phyloP scores from a whole-genome alignment of 2,329 filamentous ascomycete genomes.

The Fusarium sp. region DNA sequence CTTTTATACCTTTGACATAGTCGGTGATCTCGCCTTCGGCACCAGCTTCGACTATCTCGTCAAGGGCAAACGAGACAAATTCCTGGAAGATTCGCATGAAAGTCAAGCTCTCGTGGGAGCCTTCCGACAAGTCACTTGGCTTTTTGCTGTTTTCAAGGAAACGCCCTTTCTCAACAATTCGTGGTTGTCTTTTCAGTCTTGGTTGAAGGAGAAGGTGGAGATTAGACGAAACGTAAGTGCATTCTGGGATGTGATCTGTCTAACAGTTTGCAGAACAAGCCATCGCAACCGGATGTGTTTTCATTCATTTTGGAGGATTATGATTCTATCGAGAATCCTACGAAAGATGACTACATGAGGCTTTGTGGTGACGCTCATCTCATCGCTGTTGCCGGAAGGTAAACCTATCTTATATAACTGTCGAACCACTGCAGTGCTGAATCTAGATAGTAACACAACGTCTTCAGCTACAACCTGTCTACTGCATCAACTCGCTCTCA shows the following conservation, averaged over 20 bases:
- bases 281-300: slow-evolving; percentile 13
- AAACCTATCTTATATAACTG: rapidly evolving
- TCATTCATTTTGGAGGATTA: slow-evolving; percentile 15
- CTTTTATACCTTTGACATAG: slow-evolving; percentile 33
- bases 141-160: neutral
- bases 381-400: slow-evolving; percentile 11
- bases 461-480: slow-evolving; percentile 18
- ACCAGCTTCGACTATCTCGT: slow-evolving; percentile 29
- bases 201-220: neutral
- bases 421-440: neutral
- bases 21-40: slow-evolving; percentile 30
- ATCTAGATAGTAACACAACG: slow-evolving; percentile 22
- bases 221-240: neutral
- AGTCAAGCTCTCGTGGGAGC: neutral
- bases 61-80: slow-evolving; percentile 1
- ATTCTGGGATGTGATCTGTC: too few species aligned
- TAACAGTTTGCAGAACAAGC: neutral
- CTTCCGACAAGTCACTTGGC: slow-evolving; percentile 1
- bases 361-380: slow-evolving; percentile 6
- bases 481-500: slow-evolving; percentile 1
- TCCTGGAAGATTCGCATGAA: slow-evolving; percentile 6
- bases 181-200: neutral
- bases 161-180: neutral
- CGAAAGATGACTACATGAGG: neutral
- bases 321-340: neutral